These are phyloP conservation scores for Hevea brasiliensis DNA, from an alignment of 345 rosid species.

Conservation along the genomic window DNA sequence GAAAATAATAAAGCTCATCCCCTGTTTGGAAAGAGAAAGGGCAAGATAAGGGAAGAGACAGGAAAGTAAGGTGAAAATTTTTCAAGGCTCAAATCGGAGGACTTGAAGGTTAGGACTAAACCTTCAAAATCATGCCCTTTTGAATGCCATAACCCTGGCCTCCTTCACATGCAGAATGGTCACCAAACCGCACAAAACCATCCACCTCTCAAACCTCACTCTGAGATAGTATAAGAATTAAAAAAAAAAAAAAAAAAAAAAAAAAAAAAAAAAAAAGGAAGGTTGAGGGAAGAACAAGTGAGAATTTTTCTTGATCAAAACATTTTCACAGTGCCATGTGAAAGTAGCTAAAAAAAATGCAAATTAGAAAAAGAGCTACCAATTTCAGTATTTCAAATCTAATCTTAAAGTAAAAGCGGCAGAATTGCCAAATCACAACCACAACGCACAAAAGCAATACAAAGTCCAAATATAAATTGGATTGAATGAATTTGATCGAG, in stretches of 20 bases:
- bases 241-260: too few relatives aligned
- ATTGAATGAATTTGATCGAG: slow-evolving; percentile 3
- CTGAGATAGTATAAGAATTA: too few relatives aligned
- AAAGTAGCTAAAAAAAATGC: background rate
- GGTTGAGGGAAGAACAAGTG: too few relatives aligned
- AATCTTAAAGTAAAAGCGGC: slow-evolving; percentile 10
- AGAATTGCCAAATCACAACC: slow-evolving; percentile 17
- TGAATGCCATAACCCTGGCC: too few relatives aligned
- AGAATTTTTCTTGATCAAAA: background rate
- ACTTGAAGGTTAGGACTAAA: too few relatives aligned
- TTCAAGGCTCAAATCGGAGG: too few relatives aligned
- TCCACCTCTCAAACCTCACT: too few relatives aligned
- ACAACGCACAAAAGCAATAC: slow-evolving; percentile 7
- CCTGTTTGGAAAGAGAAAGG: background rate
- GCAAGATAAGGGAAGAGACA: background rate
- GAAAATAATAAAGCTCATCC: background rate
- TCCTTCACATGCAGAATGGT: too few relatives aligned
- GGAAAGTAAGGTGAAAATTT: background rate
- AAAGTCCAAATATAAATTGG: background rate
- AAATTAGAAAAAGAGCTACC: background rate
- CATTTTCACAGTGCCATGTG: background rate
- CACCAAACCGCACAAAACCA: too few relatives aligned
- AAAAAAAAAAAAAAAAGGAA: too few relatives aligned
- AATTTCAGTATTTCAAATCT: background rate
- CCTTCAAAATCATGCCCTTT: too few relatives aligned